Evolutionary conservation across 176 grass and related monocot species (phyloP), one percentile per base, ranked within the genome.

Genomic region (Calamus simplicifolius): DNA sequence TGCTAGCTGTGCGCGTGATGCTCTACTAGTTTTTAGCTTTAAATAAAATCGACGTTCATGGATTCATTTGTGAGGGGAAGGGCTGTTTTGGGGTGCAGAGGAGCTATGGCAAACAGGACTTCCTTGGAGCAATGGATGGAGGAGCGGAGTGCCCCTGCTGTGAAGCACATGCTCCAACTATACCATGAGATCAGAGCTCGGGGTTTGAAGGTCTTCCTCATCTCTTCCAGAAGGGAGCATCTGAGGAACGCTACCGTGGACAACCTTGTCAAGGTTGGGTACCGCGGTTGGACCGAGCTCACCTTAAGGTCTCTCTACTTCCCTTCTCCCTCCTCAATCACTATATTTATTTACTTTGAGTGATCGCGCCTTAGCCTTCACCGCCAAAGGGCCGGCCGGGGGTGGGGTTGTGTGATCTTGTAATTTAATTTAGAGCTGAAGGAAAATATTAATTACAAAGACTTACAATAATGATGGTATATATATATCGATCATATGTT

Each of bases 151-250:
- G 65, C 65, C 8, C 65, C 52, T 19, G 65, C 65, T n/a, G 6
- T 68, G 17, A 29, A 56, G 13, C 65, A 56, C 26, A 56, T 56
- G 18, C 16, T 21, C 10, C 1, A 3, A 0, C 29, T 68, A 10
- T 68, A 35, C 65, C 12, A 56, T 18, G 27, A 21, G 5, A 68
- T 68, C 27, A 68, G 52, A 19, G 25, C 27, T 5, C 19, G 29
- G 38, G 65, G 65, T 4, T 23, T 68, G 51, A 68, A 68, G 52
- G 19, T 68, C 65, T 55, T 68, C 29, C 54, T 68, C 12, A 12
- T 68, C 27, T 68, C 65, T 21, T 56, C 51, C 27, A 56, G 65
- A 23, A 5, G 17, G 19, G 51, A 68, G 13, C 23, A 56, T 55
- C 65, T 68, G 10, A 38, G 65, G 29, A 52, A 68, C 15, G 65